Percentiles rank a stretch among this genome's conserved stretches.
Evolutionary conservation across 257 asterid genomes (phyloP).

Genomic region (Solanum bulbocastanum): DNA sequence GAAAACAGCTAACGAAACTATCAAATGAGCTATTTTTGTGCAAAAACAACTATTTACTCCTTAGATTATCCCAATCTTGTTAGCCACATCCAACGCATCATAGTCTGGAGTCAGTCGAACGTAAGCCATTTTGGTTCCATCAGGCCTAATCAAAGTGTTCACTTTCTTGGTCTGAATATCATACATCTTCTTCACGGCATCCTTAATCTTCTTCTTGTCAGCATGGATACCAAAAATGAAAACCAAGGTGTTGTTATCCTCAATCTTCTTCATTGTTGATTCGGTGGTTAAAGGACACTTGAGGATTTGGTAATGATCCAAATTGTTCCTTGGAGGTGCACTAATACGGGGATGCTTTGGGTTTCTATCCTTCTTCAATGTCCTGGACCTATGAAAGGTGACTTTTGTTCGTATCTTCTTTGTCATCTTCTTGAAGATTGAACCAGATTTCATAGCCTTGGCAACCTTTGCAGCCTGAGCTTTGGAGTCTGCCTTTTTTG

Average conservation of each 20-base stretch:
- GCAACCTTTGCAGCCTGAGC: not conserved
- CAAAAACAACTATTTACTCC: not conserved
- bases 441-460: conserved; percentile 14
- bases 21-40: not conserved
- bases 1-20: not conserved
- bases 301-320: conserved; percentile 16
- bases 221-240: conserved; percentile 13
- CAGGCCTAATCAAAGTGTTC: conserved; percentile 19
- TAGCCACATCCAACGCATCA: not conserved
- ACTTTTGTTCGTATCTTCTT: conserved; percentile 14
- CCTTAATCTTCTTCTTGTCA: conserved; percentile 2
- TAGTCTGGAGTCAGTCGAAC: conserved; percentile 5
- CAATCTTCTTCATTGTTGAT: conserved; percentile 2
- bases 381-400: not conserved
- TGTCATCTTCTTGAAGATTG: conserved; percentile 8
- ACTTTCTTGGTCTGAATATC: conserved; percentile 23
- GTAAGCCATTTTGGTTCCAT: conserved; percentile 16
- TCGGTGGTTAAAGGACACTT: conserved; percentile 18
- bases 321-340: conserved; percentile 14
- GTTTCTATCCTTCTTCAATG: not conserved
- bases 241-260: not conserved
- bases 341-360: conserved; percentile 10
- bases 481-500: conserved; percentile 17
- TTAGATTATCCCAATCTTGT: conserved; percentile 17
- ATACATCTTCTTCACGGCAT: conserved; percentile 15